phyloP scores from a whole-genome alignment of 2,329 filamentous ascomycete species.

The Phialophora macrospora region DNA sequence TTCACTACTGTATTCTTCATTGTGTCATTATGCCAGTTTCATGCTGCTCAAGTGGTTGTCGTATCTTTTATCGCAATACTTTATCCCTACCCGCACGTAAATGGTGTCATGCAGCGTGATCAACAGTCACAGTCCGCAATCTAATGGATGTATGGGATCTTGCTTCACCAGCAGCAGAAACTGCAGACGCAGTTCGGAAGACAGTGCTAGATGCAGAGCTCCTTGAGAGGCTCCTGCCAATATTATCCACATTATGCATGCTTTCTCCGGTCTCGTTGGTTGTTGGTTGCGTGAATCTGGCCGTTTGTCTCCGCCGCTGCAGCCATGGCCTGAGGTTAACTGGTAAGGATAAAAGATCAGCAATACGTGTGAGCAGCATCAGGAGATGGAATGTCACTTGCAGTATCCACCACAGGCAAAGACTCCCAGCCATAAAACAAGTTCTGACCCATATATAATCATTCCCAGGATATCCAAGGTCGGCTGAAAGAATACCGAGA shows the following conservation, averaged over 20 bases:
- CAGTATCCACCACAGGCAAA: constrained; percentile 69
- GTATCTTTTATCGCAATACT: neutral
- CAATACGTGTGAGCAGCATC: constrained; percentile 12
- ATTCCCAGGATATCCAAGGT: constrained; percentile 65
- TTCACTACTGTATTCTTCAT: neutral
- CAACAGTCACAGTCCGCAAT: constrained; percentile 17
- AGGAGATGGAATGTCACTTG: constrained; percentile 24
- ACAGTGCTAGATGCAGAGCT: constrained; percentile 61
- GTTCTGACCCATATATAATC: constrained; percentile 69
- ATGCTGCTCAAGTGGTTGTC: neutral
- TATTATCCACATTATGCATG: constrained; percentile 23
- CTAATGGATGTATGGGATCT: constrained; percentile 17
- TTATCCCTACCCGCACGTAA: neutral
- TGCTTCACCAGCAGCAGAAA: constrained; percentile 4
- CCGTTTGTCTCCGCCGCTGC: constrained; percentile 43
- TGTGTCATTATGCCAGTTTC: neutral
- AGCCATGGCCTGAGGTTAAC: constrained; percentile 65
- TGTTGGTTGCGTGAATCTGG: constrained; percentile 24
- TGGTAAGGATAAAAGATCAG: constrained; percentile 24
- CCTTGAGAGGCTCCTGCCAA: constrained; percentile 12
- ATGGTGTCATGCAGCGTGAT: constrained; percentile 17
- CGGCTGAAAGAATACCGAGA: constrained; percentile 67
- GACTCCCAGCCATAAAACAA: constrained; percentile 69
- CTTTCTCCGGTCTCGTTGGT: constrained; percentile 32
- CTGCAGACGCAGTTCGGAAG: constrained; percentile 61